phyloP scores from a whole-genome alignment of 2,329 filamentous ascomycete species.

The Penicillium sp. region DNA sequence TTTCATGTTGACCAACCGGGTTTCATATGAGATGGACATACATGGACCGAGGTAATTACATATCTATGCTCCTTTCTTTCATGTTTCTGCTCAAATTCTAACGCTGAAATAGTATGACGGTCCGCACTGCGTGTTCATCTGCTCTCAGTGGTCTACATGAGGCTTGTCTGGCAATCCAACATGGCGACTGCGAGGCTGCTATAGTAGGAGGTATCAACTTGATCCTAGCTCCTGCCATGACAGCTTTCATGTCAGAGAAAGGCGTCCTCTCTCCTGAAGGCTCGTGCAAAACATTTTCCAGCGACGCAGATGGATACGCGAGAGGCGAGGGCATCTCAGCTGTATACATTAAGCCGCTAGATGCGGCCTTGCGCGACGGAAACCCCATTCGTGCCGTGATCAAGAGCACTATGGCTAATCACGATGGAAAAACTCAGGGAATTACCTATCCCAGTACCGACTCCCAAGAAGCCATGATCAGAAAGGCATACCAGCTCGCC shows the following conservation, averaged over 20 bases:
- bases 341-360: conserved; percentile 40
- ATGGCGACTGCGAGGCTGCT: conserved; percentile 30
- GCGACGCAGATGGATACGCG: conserved; percentile 40
- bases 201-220: conserved; percentile 46
- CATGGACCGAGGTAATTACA: not conserved
- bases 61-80: conserved; percentile 19
- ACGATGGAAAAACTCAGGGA: not conserved
- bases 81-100: conserved; percentile 8
- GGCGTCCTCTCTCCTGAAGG: conserved; percentile 43
- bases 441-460: too few relatives aligned
- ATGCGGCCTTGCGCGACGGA: conserved; percentile 37
- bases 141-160: conserved; percentile 40
- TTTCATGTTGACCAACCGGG: not conserved
- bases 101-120: conserved; percentile 27
- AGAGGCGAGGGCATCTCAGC: conserved; percentile 42
- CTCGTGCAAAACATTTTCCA: conserved; percentile 37
- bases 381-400: conserved; percentile 42
- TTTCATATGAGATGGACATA: conserved; percentile 3
- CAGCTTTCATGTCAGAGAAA: conserved; percentile 38
- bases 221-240: conserved; percentile 39
- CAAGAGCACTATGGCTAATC: conserved; percentile 30
- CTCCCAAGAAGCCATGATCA: conserved; percentile 36
- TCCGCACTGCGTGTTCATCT: conserved; percentile 49
- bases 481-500: not conserved
- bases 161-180: conserved; percentile 32